Evolutionary conservation across 2,329 filamentous ascomycete genomes (phyloP).

Genomic region (Penicillium palitans): DNA sequence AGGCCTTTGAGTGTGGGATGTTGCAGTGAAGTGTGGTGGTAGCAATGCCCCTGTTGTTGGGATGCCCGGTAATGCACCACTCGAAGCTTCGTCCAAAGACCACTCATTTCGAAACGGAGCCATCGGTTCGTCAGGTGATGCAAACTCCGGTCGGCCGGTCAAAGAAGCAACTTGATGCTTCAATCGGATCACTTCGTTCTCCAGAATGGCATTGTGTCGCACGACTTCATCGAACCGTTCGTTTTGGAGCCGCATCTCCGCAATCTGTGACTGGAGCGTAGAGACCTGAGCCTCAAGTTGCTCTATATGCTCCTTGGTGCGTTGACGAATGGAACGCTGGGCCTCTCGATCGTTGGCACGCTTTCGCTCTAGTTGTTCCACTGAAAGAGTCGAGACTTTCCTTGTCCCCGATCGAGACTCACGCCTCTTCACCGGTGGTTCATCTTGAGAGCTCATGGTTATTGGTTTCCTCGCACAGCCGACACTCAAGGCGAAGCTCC

Average conservation of each 20-base stretch:
- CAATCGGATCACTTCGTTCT: conserved; percentile 56
- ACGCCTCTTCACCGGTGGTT: conserved; percentile 31
- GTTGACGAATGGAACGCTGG: conserved; percentile 59
- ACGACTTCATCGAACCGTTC: conserved; percentile 55
- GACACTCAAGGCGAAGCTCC: conserved; percentile 2
- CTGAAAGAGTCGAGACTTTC: conserved; percentile 58
- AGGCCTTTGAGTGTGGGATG: conserved; percentile 22
- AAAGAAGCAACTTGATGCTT: conserved; percentile 48
- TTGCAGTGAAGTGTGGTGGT: conserved; percentile 28
- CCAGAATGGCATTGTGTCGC: conserved; percentile 55
- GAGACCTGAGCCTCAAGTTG: conserved; percentile 51
- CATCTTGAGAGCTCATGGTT: conserved; percentile 29
- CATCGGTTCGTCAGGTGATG: conserved; percentile 18
- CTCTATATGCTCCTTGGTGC: conserved; percentile 61
- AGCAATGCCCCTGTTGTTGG: conserved; percentile 23
- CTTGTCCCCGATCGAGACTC: conserved; percentile 57
- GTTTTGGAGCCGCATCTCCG: conserved; percentile 51
- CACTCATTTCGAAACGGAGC: conserved; percentile 14
- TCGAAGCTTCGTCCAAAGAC: conserved; percentile 22
- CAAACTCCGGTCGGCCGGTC: conserved; percentile 25
- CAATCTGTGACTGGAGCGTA: conserved; percentile 36
- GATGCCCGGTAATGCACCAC: conserved; percentile 8
- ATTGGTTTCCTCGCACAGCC: not conserved
- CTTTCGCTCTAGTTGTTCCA: conserved; percentile 60
- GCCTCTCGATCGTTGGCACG: conserved; percentile 62